Base-by-base conservation (phyloP, 2,329 filamentous ascomycete genomes). In the Apiospora pterosperma region DNA sequence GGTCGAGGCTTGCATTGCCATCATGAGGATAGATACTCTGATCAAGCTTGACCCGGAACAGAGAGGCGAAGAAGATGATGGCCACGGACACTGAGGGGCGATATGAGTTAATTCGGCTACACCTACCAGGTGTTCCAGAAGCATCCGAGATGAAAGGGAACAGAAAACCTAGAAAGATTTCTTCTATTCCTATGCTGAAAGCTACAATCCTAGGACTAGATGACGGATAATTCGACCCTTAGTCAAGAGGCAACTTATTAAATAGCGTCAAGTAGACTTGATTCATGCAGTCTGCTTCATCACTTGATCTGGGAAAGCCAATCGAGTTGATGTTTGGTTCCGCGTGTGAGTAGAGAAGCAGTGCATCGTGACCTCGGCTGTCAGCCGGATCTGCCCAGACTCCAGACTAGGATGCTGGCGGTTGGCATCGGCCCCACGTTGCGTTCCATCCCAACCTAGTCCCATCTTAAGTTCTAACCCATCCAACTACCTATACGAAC, bases 11-110 rank as follows among this genome's bases (percentile, higher is more conserved):
- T 98, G 96, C 80, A 97, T 99, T 79, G 92, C 93, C 76, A 98
- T 99, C 78, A 98, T 99, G 96, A 88, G 96, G 75, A 99, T 99
- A 77, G 96, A 99, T 83, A 98, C 96, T 69, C 85, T 99, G 80
- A 98, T 99, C 82, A 97, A 97, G 84, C 83, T 99, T 79, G 96
- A 99, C 84, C 94, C 94, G 21, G 93, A 97, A 83, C 87, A 90
- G 83, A 85, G 86, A 75, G 84, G 82, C 44, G 86, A 89, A 74
- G 88, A 88, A 70, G 91, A 97, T 80, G 92, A 96, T 74, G 93
- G 92, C 64, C 92, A 96, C 80, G 93, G 90, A 63, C 93, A 97
- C 82, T 96, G 12, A 55, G 48, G 38, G 2, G 5, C n/a, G 48
- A n/a, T 19, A 55, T 34, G 48, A 55, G 4, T 34, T 34, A 55